A percentile compares a stretch with the other conserved stretches of the same genome.
phyloP scores from a whole-genome alignment of 2,329 filamentous ascomycete genomes.

The Penicillium freii region DNA sequence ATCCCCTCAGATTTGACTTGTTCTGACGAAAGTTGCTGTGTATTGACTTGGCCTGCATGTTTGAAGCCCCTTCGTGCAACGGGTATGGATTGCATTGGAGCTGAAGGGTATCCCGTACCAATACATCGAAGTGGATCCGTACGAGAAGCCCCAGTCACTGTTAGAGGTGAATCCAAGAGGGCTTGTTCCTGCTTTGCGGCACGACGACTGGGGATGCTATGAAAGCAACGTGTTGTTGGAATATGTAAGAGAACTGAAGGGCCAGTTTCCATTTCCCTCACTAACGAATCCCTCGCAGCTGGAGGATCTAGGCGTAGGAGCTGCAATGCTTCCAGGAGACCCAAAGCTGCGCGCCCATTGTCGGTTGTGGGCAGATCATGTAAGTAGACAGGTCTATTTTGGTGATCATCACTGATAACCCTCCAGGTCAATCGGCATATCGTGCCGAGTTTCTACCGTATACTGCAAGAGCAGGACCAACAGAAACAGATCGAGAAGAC shows the following conservation, averaged over 20 bases:
- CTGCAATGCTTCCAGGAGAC: slow-evolving; percentile 60
- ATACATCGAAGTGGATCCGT: slow-evolving; percentile 82
- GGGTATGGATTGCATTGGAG: slow-evolving; percentile 86
- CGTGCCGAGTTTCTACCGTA: slow-evolving; percentile 71
- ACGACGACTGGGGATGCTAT: slow-evolving; percentile 78
- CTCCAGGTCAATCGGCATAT: slow-evolving; percentile 71
- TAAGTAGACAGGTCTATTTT: slow-evolving; percentile 40
- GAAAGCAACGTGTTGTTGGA: slow-evolving; percentile 81
- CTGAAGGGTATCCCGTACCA: slow-evolving; percentile 75
- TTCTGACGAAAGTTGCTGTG: not conserved
- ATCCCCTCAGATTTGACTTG: not conserved
- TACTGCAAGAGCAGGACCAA: slow-evolving; percentile 64
- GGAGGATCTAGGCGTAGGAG: slow-evolving; percentile 66
- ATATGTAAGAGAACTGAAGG: slow-evolving; percentile 60
- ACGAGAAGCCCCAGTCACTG: slow-evolving; percentile 67
- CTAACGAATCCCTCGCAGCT: slow-evolving; percentile 51
- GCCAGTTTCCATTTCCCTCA: not conserved
- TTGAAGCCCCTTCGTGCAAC: slow-evolving; percentile 77
- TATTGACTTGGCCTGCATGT: slow-evolving; percentile 3
- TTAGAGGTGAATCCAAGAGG: slow-evolving; percentile 74
- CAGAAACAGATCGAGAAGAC: slow-evolving; percentile 59
- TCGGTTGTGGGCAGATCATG: slow-evolving; percentile 77
- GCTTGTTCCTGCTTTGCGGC: slow-evolving; percentile 71
- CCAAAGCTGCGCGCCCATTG: slow-evolving; percentile 69
- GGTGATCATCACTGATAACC: slow-evolving; percentile 14